Base-by-base conservation (phyloP, 176 grass and related monocot species). In the Coix lacrymajobi region DNA sequence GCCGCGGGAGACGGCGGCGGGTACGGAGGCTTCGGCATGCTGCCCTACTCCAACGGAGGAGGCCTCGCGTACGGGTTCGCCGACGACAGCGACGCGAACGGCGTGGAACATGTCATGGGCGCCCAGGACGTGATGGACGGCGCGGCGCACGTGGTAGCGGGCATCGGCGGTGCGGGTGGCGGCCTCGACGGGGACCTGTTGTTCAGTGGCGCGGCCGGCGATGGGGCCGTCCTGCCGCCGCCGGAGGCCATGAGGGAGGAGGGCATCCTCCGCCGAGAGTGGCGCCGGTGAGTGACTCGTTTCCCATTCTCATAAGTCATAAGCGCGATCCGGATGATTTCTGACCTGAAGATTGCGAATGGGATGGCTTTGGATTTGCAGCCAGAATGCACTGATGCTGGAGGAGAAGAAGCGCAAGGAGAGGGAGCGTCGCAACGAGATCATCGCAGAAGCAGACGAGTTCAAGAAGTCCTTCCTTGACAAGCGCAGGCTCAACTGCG, bases 381-480 rank as follows among this genome's bases (percentile, higher is more conserved):
- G 90, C 24, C 89, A 88, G 51, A 95, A 95, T 84, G 70, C 71
- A 28, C 14, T 90, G 66, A 75, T 79, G 49, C 70, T 92, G 82
- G 87, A 90, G 75, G 87, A 95, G 85, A 90, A 95, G 72, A 82
- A 86, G 60, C 80, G 90, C 29, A 92, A 71, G 79, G 93, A 95
- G 93, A 95, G 62, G 74, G 93, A 95, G 82, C 83, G 82, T 57
- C 79, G 82, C 60, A 66, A 26, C 33, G 85, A 88, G 80, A 90
- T 92, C 73, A 80, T 95, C 51, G 25, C 87, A 4, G 93, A 92
- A 44, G 93, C 93, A 1, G 93, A 95, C 14, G 82, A 86, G 33
- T 92, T 64, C 90, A 95, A 95, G 69, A 92, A 75, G 80, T 64
- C 87, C 6, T 95, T 92, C 49, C 68, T 73, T 28, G 93, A 95